phyloP scores from a whole-genome alignment of 345 rosid genomes.

The Ceriops zippeliana region DNA sequence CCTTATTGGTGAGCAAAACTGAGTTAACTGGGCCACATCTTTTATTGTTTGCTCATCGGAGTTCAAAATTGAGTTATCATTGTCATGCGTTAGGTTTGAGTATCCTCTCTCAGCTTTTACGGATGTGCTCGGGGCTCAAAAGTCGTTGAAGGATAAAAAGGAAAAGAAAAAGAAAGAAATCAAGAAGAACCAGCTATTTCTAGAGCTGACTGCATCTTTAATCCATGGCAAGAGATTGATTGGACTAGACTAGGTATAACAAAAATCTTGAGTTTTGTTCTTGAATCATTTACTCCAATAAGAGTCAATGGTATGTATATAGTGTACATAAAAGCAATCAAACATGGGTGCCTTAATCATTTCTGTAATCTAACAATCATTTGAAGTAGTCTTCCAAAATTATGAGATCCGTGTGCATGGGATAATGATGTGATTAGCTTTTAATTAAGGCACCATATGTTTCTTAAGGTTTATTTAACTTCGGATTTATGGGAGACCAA shows the following conservation, averaged over 20 bases:
- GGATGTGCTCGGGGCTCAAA: not conserved
- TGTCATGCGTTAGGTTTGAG: not conserved
- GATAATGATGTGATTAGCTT: not conserved
- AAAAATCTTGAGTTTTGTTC: not conserved
- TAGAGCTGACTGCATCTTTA: constrained; percentile 7
- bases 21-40: constrained; percentile 9
- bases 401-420: not conserved
- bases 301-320: not conserved
- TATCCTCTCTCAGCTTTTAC: not conserved
- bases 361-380: too few species aligned
- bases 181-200: constrained; percentile 1
- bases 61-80: not conserved
- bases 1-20: not conserved
- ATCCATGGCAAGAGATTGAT: not conserved
- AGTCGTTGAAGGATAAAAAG: not conserved
- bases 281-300: not conserved
- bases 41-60: not conserved
- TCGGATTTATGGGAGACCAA: too few species aligned
- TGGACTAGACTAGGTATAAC: constrained; percentile 8
- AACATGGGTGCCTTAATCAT: constrained; percentile 21
- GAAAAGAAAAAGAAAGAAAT: not conserved
- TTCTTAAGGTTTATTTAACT: too few species aligned
- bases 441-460: too few species aligned
- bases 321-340: constrained; percentile 11
- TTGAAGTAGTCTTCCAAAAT: too few species aligned